Evolutionary conservation across 2,329 filamentous ascomycete genomes (phyloP), one percentile per base, ranked within the genome.

Genomic region (Dryadomyces quercivorus): DNA sequence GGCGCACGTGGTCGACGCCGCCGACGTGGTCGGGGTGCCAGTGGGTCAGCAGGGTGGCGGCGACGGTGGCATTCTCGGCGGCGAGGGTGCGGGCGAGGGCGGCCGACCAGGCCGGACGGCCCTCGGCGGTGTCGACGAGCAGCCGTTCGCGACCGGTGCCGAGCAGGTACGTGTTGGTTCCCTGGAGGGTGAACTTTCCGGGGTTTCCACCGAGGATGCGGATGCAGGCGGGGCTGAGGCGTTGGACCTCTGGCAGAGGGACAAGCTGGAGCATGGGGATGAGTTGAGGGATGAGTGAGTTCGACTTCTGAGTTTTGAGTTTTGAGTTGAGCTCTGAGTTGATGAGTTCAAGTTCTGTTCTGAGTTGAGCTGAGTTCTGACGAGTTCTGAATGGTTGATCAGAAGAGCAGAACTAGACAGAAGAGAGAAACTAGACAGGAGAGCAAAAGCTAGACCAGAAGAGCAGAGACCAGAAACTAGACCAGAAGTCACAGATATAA

Each of bases 91-190:
- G 70, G 59, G 79, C 77, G 40, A 98, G 70, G 0, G 80, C 77
- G 0, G 75, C 67, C 45, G 81, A 75, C 92, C 92, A 98, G 38
- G 78, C 75, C 2, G 83, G 79, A 56, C 75, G 79, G 49, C 92
- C 93, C 68, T 95, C 85, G 50, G 87, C 93, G 0, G 91, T 95
- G 70, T 98, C 93, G 63, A 98, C 82, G 21, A 98, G 78, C 56
- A 97, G 76, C 10, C 93, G 83, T 7, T 72, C 70, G 6, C 72
- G 66, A 3, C 91, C 92, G 7, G 78, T 83, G 56, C 93, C 93
- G 56, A 98, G 65, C 18, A 98, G 78, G 67, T 98, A 98, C 38
- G 93, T 98, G 68, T 98, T 98, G 61, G 93, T 96, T 58, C 90
- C 85, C 69, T 85, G 80, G 12, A 85, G 70, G 5, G 80, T 77